Evolutionary conservation across 2,329 filamentous ascomycete species (phyloP), one percentile per base, ranked within the genome.

Genomic region (Septoria petroselini): DNA sequence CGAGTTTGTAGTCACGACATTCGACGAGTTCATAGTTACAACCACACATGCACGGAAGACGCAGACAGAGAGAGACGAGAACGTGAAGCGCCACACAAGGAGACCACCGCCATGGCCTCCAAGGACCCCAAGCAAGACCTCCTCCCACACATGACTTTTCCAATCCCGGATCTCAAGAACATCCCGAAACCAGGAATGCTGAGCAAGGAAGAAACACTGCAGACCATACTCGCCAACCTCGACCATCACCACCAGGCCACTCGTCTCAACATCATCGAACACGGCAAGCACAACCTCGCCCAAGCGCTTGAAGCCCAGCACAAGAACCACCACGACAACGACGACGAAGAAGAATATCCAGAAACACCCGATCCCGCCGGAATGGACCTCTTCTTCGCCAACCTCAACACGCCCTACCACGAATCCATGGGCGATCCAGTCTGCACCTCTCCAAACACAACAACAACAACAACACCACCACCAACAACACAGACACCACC

Each of bases 181-280:
- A 29, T 54, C 23, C 59, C 49, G 17, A 52, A 37, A 25, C 44
- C 41, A 9, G 35, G 31, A 9, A 51, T 35, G 18, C 19, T 44
- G 6, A 48, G 49, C 48, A 50, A 48, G 44, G 55, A 58, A 41
- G 50, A 59, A 15, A 46, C 49, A 5, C 48, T 62, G 21, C 49
- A 54, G 15, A 48, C 47, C 42, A 62, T 62, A 41, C 56, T 62
- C 23, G 23, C 52, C 12, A 63, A 63, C 29, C 46, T 63, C 17
- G 59, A 62, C 5, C 47, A 50, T 8, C 50, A 59, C 14, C 55
- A 62, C 4, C 50, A 58, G 30, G 34, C 19, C 6, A 40, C 46
- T 3, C 46, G 46, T 14, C 11, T 50, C 27, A 54, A 51, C 39
- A 58, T 60, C 15, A 45, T 61, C 34, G 45, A 50, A 3, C 52